Evolutionary conservation across 2,329 filamentous ascomycete genomes (phyloP).

Genomic region (Colletotrichum theobromicola): DNA sequence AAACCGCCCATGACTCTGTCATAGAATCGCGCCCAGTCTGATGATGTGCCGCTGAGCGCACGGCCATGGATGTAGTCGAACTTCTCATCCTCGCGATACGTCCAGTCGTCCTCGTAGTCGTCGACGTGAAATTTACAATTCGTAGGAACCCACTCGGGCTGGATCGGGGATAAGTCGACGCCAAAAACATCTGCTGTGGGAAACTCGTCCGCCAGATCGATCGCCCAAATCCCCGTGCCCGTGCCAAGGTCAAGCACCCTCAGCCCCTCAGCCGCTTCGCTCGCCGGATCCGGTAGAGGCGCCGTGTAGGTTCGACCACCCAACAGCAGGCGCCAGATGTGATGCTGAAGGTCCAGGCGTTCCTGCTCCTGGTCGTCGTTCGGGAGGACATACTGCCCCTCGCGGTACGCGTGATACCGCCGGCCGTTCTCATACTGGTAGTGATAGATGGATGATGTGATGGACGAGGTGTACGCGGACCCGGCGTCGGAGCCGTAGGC

Average conservation of each 20-base stretch:
- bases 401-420: constrained; percentile 51
- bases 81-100: constrained; percentile 41
- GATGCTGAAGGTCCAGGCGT: constrained; percentile 41
- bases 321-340: constrained; percentile 37
- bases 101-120: constrained; percentile 61
- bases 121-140: constrained; percentile 71
- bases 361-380: constrained; percentile 26
- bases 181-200: constrained; percentile 54
- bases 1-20: constrained; percentile 27
- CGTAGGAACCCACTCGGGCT: constrained; percentile 60
- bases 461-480: constrained; percentile 34
- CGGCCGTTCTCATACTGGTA: constrained; percentile 54
- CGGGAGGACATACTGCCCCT: constrained; percentile 40
- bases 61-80: constrained; percentile 40
- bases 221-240: constrained; percentile 65
- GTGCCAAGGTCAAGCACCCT: constrained; percentile 63
- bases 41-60: constrained; percentile 34
- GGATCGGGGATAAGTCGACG: constrained; percentile 63
- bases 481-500: constrained; percentile 37
- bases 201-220: constrained; percentile 49
- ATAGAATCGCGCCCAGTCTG: constrained; percentile 38
- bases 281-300: constrained; percentile 32
- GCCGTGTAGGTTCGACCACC: constrained; percentile 32
- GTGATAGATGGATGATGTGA: constrained; percentile 48
- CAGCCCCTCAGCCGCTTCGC: constrained; percentile 26